These are phyloP conservation scores for Salix caprea DNA, from an alignment of 345 rosid species.

Conservation along the genomic window DNA sequence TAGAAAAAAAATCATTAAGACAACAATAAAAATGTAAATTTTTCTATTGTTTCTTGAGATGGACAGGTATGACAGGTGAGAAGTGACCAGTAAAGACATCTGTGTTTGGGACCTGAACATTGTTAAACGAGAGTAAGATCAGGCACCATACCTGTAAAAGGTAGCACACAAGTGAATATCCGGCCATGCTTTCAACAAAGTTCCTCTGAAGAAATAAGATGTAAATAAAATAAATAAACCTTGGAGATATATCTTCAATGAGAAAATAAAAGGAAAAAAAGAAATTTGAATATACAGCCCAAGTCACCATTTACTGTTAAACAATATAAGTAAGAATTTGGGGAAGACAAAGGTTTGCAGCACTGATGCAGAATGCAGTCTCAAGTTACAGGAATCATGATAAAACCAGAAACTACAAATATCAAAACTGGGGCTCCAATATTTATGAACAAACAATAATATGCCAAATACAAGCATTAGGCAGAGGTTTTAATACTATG, in stretches of 20 bases:
- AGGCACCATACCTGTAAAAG: constrained; percentile 67
- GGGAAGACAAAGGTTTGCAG: background rate
- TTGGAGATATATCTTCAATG: background rate
- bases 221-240: constrained; percentile 4
- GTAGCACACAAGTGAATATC: constrained; percentile 97
- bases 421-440: background rate
- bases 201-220: constrained; percentile 62
- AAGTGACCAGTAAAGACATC: background rate
- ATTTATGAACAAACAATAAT: background rate
- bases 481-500: background rate
- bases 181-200: constrained; percentile 99
- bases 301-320: background rate
- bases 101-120: background rate
- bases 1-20: background rate
- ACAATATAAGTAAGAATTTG: background rate
- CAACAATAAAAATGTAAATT: background rate
- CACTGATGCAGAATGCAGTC: background rate
- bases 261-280: background rate
- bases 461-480: background rate
- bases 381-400: background rate
- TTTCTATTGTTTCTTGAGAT: background rate
- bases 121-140: background rate
- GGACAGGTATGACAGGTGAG: background rate
- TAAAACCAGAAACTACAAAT: background rate
- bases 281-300: background rate